Percentiles rank a stretch among this genome's conserved stretches.
phyloP scores from a whole-genome alignment of 495 filamentous ascomycete species.

The Talaromyces nanjingensis region DNA sequence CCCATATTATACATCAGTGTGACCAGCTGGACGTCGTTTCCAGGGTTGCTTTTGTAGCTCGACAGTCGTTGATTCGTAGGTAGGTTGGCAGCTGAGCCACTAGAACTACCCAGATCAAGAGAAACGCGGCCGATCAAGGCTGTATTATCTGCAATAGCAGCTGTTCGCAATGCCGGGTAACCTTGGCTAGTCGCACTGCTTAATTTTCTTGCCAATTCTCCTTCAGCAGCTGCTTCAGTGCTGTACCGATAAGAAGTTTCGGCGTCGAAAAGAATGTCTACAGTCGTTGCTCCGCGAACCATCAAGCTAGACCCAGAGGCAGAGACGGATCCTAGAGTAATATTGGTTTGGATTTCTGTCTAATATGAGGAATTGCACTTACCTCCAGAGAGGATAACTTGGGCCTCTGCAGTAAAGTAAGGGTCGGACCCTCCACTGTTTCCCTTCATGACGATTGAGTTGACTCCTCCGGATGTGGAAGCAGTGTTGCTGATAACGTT shows the following conservation, averaged over 20 bases:
- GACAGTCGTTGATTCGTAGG: constrained; percentile 16
- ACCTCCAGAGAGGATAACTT: neutral
- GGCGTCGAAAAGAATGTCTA: constrained; percentile 14
- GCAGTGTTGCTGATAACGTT: constrained; percentile 3
- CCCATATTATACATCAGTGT: constrained; percentile 33
- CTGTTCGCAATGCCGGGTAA: constrained; percentile 7
- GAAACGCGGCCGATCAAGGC: constrained; percentile 12
- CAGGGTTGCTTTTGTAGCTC: constrained; percentile 10
- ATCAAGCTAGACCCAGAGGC: neutral
- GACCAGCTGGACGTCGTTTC: constrained; percentile 5
- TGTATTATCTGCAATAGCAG: constrained; percentile 16
- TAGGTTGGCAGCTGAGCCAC: constrained; percentile 8
- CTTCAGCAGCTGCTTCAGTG: constrained; percentile 3
- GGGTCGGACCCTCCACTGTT: constrained; percentile 9
- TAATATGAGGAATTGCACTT: constrained; percentile 2
- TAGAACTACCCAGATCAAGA: constrained; percentile 13
- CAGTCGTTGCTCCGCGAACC: constrained; percentile 5
- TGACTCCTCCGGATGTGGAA: neutral
- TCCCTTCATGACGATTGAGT: neutral
- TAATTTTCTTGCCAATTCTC: constrained; percentile 4
- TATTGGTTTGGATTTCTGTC: neutral
- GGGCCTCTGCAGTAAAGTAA: constrained; percentile 3
- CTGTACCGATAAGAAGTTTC: constrained; percentile 12
- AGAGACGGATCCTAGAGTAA: neutral
- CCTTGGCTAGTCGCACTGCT: constrained; percentile 11